phyloP scores from a whole-genome alignment of 805 yeast species.

The Candida silvicultrix region DNA sequence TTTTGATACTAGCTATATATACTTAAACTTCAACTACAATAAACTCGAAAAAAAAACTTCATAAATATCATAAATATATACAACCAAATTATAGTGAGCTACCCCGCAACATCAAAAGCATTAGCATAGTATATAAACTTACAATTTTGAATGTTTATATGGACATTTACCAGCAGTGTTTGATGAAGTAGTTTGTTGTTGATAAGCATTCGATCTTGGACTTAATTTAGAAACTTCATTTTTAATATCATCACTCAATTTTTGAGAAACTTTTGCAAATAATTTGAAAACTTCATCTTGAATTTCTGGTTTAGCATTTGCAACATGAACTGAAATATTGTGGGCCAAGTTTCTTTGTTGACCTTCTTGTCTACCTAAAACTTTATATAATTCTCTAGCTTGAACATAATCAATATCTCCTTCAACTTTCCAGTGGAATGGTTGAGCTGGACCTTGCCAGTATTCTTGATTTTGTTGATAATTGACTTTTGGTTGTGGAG shows the following conservation, averaged over 20 bases:
- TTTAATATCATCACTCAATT: conserved; percentile 62
- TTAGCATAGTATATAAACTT: no score
- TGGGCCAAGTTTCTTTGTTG: conserved; percentile 82
- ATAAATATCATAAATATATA: no score
- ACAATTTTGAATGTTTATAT: background rate
- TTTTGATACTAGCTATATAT: no score
- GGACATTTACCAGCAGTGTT: conserved; percentile 1
- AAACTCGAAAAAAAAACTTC: no score
- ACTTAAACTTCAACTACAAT: no score
- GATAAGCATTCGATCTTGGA: conserved; percentile 14
- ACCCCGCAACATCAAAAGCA: no score
- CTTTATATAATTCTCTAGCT: conserved; percentile 68
- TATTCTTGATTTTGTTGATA: conserved; percentile 66
- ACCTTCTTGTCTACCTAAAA: conserved; percentile 68
- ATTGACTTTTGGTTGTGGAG: conserved; percentile 18
- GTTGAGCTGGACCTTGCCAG: conserved; percentile 77
- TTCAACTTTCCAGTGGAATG: conserved; percentile 76
- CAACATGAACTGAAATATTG: conserved; percentile 73
- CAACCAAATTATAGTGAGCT: no score
- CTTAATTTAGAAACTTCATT: conserved; percentile 47
- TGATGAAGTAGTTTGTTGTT: conserved; percentile 12
- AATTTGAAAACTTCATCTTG: conserved; percentile 75
- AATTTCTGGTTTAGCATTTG: conserved; percentile 62
- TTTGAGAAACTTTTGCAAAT: conserved; percentile 67
- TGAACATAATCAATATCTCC: conserved; percentile 73